phyloP scores from a whole-genome alignment of 2,329 filamentous ascomycete genomes.

The Talaromyces sp. region DNA sequence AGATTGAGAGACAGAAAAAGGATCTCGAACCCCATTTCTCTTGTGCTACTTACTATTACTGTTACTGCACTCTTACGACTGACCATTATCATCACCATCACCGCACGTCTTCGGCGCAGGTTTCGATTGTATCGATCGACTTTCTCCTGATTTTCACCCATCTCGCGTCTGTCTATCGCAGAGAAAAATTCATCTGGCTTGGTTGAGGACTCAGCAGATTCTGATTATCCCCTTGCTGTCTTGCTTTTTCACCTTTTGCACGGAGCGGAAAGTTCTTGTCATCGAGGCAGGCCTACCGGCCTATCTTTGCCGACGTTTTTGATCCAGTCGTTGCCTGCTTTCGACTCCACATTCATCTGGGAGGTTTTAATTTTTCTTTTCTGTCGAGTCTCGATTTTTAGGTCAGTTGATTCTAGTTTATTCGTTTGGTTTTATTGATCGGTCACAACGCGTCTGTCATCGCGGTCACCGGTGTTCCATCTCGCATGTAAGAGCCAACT shows the following conservation, averaged over 20 bases:
- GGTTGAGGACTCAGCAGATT: not conserved
- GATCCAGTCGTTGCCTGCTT: not conserved
- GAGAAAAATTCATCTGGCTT: not conserved
- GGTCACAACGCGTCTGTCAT: not conserved
- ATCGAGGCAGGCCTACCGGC: constrained; percentile 10
- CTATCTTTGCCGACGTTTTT: constrained; percentile 5
- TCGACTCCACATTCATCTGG: constrained; percentile 3
- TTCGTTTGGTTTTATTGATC: not conserved
- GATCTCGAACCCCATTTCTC: not conserved
- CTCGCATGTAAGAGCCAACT: not conserved
- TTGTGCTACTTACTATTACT: not conserved
- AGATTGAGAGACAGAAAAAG: not conserved
- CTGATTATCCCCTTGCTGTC: not conserved
- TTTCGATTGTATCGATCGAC: not conserved
- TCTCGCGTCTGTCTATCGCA: not conserved
- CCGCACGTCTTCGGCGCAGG: not conserved
- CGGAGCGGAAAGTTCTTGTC: constrained; percentile 1
- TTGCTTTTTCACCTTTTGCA: not conserved
- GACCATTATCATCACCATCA: not conserved
- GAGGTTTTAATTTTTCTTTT: constrained; percentile 7
- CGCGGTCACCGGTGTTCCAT: not conserved
- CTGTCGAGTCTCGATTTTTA: not conserved
- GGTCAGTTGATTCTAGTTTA: not conserved
- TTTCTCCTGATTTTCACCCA: not conserved
- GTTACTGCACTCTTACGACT: not conserved